Conservation (phyloP, 768 basidiomycete genomes). For the Cystofilobasidium macerans region DNA sequence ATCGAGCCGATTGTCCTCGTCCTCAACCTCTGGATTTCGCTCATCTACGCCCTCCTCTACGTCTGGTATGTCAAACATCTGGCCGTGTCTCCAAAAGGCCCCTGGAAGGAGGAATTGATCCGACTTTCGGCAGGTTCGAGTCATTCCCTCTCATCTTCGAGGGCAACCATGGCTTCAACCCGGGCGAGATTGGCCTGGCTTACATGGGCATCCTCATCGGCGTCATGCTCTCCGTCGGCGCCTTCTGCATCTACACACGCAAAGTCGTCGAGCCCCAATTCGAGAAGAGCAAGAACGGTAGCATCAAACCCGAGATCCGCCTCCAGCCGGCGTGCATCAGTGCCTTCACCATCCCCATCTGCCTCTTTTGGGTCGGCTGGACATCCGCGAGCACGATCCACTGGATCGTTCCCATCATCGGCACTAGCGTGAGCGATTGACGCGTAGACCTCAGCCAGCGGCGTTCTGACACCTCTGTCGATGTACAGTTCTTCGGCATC, state of each 20-base stretch:
- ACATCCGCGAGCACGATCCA: background rate
- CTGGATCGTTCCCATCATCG: slow-evolving; percentile 13
- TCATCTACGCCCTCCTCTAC: background rate
- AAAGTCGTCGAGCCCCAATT: slow-evolving; percentile 8
- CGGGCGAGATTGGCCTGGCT: slow-evolving; percentile 30
- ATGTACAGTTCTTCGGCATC: slow-evolving; percentile 17
- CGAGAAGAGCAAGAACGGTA: background rate
- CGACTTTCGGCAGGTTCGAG: slow-evolving; percentile 37
- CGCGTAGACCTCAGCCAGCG: too few species aligned
- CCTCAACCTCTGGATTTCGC: slow-evolving; percentile 25
- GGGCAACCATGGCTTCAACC: slow-evolving; percentile 33
- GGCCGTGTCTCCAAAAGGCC: too few species aligned
- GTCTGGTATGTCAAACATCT: background rate
- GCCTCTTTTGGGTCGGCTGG: slow-evolving; percentile 14
- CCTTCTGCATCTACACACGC: background rate
- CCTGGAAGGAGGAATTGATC: too few species aligned
- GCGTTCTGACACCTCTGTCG: too few species aligned
- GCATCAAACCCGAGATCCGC: slow-evolving; percentile 13
- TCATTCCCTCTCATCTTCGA: slow-evolving; percentile 36
- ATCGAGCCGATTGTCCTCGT: slow-evolving; percentile 33
- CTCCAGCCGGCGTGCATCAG: background rate
- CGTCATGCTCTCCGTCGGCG: background rate
- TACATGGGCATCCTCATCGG: slow-evolving; percentile 11
- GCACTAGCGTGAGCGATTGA: too few species aligned
- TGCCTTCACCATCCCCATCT: slow-evolving; percentile 11